Evolutionary conservation across 176 grass and related monocot genomes (phyloP).

Genomic region (Triticum turgidum): DNA sequence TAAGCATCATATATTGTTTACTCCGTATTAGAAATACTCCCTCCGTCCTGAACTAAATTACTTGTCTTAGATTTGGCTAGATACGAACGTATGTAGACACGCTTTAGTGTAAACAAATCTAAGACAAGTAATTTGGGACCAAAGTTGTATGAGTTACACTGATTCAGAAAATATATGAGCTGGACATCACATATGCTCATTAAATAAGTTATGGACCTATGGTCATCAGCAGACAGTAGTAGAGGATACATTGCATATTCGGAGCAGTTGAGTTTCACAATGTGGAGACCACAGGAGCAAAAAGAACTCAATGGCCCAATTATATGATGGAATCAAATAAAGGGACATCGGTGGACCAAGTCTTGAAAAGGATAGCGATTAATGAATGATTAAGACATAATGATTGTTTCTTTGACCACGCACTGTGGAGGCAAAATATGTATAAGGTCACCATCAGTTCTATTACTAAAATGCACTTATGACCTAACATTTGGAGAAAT

Average conservation of each 20-base stretch:
- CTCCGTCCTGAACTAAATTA: too few relatives aligned
- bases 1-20: slow-evolving; percentile 30
- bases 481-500: slow-evolving; percentile 33
- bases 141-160: slow-evolving; percentile 13
- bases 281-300: slow-evolving; percentile 29
- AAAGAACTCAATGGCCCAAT: slow-evolving; percentile 20
- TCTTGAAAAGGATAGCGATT: slow-evolving; percentile 32
- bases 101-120: too few relatives aligned
- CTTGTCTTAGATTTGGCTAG: too few relatives aligned
- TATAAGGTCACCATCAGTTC: slow-evolving; percentile 25
- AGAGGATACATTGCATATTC: slow-evolving; percentile 42
- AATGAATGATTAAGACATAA: slow-evolving; percentile 35
- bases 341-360: slow-evolving; percentile 38
- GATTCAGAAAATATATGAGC: slow-evolving; percentile 22
- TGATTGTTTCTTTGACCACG: slow-evolving; percentile 34
- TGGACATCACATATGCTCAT: slow-evolving; percentile 32
- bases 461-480: neutral
- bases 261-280: slow-evolving; percentile 29
- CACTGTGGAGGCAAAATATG: neutral
- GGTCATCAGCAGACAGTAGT: slow-evolving; percentile 25
- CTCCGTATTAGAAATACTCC: neutral
- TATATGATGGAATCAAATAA: slow-evolving; percentile 33
- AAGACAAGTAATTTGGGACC: too few relatives aligned
- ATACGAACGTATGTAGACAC: too few relatives aligned
- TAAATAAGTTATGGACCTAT: slow-evolving; percentile 25